phyloP scores from a whole-genome alignment of 2,329 filamentous ascomycete genomes.

The Nigrospora osmanthi region DNA sequence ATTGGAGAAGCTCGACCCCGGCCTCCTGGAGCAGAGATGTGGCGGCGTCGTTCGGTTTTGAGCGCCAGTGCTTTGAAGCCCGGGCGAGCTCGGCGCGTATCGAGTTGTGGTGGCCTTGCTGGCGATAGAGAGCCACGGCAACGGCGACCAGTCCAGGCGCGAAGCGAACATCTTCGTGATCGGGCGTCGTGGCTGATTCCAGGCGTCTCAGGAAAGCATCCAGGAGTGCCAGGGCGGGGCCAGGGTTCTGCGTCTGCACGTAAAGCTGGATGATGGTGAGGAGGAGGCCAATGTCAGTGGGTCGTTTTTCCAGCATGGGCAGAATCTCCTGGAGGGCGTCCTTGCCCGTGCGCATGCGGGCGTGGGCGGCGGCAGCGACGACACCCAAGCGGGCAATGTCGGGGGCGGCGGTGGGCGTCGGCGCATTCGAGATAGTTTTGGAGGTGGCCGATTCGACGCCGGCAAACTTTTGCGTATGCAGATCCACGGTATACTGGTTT shows the following conservation, averaged over 20 bases:
- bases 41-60: slow-evolving; percentile 43
- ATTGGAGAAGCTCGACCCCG: slow-evolving; percentile 74
- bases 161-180: slow-evolving; percentile 64
- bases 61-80: slow-evolving; percentile 75
- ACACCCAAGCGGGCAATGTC: slow-evolving; percentile 36
- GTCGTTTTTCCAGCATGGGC: slow-evolving; percentile 62
- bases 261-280: slow-evolving; percentile 79
- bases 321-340: slow-evolving; percentile 63
- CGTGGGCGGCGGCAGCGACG: slow-evolving; percentile 64
- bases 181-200: slow-evolving; percentile 49
- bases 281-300: slow-evolving; percentile 71
- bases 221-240: slow-evolving; percentile 66
- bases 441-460: slow-evolving; percentile 48
- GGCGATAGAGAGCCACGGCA: slow-evolving; percentile 69
- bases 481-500: slow-evolving; percentile 56
- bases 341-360: slow-evolving; percentile 55
- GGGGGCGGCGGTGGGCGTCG: slow-evolving; percentile 17
- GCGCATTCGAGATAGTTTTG: slow-evolving; percentile 24
- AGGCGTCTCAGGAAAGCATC: slow-evolving; percentile 68
- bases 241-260: slow-evolving; percentile 61
- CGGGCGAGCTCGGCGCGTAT: slow-evolving; percentile 68
- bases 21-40: slow-evolving; percentile 71
- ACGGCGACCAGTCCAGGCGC: slow-evolving; percentile 79
- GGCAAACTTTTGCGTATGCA: slow-evolving; percentile 59
- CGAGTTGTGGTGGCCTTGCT: slow-evolving; percentile 64